phyloP scores from a whole-genome alignment of 2,329 filamentous ascomycete genomes.

The Pestalotiopsis fici region DNA sequence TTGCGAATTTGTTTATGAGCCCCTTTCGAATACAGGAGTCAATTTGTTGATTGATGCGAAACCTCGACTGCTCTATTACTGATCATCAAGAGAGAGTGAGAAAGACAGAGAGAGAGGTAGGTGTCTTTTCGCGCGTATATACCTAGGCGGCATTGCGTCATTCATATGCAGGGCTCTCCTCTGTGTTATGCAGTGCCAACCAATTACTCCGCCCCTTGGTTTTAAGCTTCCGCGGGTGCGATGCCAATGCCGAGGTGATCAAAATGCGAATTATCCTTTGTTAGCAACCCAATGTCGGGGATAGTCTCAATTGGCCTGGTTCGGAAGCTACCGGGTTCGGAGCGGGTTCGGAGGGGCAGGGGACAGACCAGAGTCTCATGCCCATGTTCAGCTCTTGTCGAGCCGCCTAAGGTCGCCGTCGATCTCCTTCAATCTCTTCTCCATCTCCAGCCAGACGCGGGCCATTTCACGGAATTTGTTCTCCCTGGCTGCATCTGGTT shows the following conservation, averaged over 20 bases:
- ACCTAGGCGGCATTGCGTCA: not conserved
- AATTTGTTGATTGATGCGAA: not conserved
- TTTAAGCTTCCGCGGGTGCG: not conserved
- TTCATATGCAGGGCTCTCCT: not conserved
- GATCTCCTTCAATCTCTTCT: conserved; percentile 49
- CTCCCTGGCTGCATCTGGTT: conserved; percentile 39
- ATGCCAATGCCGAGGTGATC: conserved; percentile 22
- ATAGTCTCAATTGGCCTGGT: not conserved
- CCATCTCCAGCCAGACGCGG: conserved; percentile 51
- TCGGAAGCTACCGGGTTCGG: not conserved
- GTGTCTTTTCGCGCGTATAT: not conserved
- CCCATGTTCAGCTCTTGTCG: conserved; percentile 10
- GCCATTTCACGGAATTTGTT: conserved; percentile 55
- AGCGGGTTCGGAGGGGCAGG: not conserved
- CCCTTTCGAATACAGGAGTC: not conserved
- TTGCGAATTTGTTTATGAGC: not conserved
- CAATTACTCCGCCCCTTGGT: not conserved
- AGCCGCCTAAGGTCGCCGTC: conserved; percentile 44
- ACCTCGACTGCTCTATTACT: not conserved
- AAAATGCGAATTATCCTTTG: conserved; percentile 32
- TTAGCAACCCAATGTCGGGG: not conserved
- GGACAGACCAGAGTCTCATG: not conserved
- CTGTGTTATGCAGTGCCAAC: not conserved
- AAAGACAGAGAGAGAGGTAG: too few relatives aligned
- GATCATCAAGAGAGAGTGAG: too few relatives aligned